Conservation (phyloP, 2,329 filamentous ascomycete species). For the Paraphoma chrysanthemicola region DNA sequence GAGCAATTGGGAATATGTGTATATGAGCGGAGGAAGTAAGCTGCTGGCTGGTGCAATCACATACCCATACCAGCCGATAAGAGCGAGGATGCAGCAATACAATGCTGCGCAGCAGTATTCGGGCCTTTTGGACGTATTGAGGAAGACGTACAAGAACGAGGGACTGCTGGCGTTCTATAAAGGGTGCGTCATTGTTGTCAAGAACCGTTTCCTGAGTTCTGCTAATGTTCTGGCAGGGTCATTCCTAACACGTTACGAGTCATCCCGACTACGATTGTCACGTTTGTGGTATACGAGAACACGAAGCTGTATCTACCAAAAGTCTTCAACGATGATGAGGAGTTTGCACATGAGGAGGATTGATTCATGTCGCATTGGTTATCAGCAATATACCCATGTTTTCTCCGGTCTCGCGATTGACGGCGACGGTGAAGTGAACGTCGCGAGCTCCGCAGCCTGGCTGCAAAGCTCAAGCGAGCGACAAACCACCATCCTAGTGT, state of each 20-base stretch:
- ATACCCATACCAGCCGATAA: conserved; percentile 93
- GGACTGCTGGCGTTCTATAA: conserved; percentile 88
- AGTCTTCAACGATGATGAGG: conserved; percentile 45
- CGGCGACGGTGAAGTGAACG: no score
- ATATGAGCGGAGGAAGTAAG: conserved; percentile 81
- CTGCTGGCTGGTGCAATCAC: conserved; percentile 87
- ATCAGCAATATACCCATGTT: background rate
- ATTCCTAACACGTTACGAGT: conserved; percentile 90
- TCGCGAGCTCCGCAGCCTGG: no score
- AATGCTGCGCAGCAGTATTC: conserved; percentile 78
- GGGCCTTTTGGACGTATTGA: conserved; percentile 73
- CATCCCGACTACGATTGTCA: conserved; percentile 93
- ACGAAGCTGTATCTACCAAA: conserved; percentile 72
- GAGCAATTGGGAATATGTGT: conserved; percentile 78
- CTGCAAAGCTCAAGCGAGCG: no score
- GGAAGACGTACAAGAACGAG: conserved; percentile 79
- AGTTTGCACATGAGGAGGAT: conserved; percentile 43
- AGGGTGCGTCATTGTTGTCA: conserved; percentile 56
- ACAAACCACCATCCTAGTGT: no score
- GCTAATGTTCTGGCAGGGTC: conserved; percentile 53
- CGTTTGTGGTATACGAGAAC: conserved; percentile 97
- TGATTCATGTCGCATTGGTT: conserved; percentile 9
- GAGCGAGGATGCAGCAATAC: conserved; percentile 88
- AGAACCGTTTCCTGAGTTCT: background rate
- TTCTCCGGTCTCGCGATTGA: background rate